Percentiles rank a stretch among this genome's conserved stretches.
phyloP scores from a whole-genome alignment of 257 asterid genomes.

The Paulownia fortunei region DNA sequence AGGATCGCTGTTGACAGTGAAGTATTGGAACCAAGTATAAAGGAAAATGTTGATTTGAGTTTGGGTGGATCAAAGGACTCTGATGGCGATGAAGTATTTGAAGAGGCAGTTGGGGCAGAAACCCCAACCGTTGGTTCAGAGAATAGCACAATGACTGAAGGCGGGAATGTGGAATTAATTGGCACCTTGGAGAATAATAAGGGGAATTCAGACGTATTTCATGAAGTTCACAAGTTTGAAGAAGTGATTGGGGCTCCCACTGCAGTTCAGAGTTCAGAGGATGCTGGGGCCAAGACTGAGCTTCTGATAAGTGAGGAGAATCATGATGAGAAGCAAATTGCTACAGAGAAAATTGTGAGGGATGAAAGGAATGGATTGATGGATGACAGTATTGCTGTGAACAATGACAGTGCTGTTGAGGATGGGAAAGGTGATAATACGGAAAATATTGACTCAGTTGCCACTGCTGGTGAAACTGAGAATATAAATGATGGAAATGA shows the following conservation, averaged over 20 bases:
- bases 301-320: slow-evolving; percentile 24
- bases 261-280: slow-evolving; percentile 36
- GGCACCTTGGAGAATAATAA: slow-evolving; percentile 39
- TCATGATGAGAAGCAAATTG: slow-evolving; percentile 32
- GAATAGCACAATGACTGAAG: slow-evolving; percentile 20
- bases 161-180: slow-evolving; percentile 31
- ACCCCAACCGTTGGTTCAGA: slow-evolving; percentile 34
- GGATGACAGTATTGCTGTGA: slow-evolving; percentile 32
- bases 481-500: slow-evolving; percentile 35
- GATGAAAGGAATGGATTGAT: slow-evolving; percentile 37
- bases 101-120: slow-evolving; percentile 58
- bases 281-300: slow-evolving; percentile 33
- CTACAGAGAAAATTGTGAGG: slow-evolving; percentile 23
- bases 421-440: slow-evolving; percentile 35
- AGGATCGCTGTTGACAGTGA: slow-evolving; percentile 40
- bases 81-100: slow-evolving; percentile 55
- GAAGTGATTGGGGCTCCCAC: slow-evolving; percentile 46
- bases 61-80: slow-evolving; percentile 45
- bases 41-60: slow-evolving; percentile 39
- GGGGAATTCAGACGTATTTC: slow-evolving; percentile 33
- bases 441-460: slow-evolving; percentile 40
- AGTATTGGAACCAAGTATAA: slow-evolving; percentile 30
- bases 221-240: slow-evolving; percentile 46
- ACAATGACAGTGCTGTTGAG: slow-evolving; percentile 35
- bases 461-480: slow-evolving; percentile 38